Percentiles rank a stretch among this genome's conserved stretches.
These are phyloP conservation scores for Podospora pseudocomata DNA, from an alignment of 495 filamentous ascomycete species.

Conservation along the genomic window DNA sequence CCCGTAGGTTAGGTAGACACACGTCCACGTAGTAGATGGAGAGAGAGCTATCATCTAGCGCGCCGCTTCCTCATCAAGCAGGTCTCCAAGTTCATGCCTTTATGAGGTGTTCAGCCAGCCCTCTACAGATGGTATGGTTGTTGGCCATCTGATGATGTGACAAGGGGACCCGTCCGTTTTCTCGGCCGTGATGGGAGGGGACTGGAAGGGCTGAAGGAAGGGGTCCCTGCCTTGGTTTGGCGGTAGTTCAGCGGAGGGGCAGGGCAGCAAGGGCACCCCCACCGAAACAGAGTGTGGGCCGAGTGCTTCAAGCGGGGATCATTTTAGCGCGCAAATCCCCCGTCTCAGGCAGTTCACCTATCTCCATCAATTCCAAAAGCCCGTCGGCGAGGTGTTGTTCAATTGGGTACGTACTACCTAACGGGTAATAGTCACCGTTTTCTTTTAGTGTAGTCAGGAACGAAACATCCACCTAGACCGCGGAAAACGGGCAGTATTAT, in stretches of 20 bases:
- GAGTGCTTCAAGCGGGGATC: not conserved
- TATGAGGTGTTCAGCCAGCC: not conserved
- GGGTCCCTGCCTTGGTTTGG: not conserved
- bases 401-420: too few relatives aligned
- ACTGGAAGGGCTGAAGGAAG: not conserved
- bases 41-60: not conserved
- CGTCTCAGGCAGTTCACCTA: too few relatives aligned
- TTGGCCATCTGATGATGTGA: not conserved
- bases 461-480: too few relatives aligned
- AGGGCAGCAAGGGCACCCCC: too few relatives aligned
- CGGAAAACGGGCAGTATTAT: too few relatives aligned
- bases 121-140: not conserved
- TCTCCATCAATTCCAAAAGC: not conserved
- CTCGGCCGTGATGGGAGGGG: not conserved
- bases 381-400: not conserved
- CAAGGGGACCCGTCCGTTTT: not conserved
- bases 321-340: conserved; percentile 1
- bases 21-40: too few relatives aligned
- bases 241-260: too few relatives aligned
- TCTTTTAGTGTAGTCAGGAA: not conserved
- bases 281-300: not conserved
- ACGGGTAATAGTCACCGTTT: not conserved
- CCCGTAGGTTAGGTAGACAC: too few relatives aligned
- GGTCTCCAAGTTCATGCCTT: not conserved
- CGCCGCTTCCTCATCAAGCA: not conserved